Base-by-base conservation (phyloP, 129 eudicot genomes). In the Scalesia atractyloides region DNA sequence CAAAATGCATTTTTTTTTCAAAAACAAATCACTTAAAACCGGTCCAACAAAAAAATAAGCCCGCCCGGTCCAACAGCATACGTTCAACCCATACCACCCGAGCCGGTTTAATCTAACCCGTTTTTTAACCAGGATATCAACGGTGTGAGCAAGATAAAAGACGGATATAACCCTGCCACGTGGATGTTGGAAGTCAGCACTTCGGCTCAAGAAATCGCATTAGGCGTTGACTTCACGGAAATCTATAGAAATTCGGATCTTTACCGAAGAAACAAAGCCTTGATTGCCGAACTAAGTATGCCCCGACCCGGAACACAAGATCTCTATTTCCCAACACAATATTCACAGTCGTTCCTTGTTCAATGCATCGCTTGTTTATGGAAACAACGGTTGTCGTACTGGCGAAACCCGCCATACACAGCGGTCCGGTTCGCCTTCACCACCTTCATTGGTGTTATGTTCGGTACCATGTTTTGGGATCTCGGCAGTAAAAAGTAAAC, bases 151-250 rank as follows among this genome's bases (percentile, higher is more conserved):
- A 85, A 83, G 81, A 88, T 88, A 13, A 83, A 72, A 74, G 95
- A 84, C 8, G 93, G 84, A 33, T 84, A 84, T 36, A 87, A 87
- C 76, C 93, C 93, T 2, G 89, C 95, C 7, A 88, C 95, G 39
- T 88, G 95, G 95, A 82, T 88, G 95, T 64, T 88, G 63, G 95
- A 88, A 78, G 83, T 88, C 44, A 82, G 88, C 18, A 61, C 86
- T 5, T 52, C 87, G 1, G 73, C 87, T 9, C 90, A 82, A 81
- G 95, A 88, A 76, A 47, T 78, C 22, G 70, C 77, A 14, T 56
- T 88, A 51, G 90, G 88, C 0, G 49, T 88, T 3, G 81, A 88
- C 73, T 88, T 88, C 73, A 59, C 83, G 0, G 81, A 85, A 49
- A 63, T 80, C 11, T 88, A 88, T 78, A 78, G 44, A 22, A 88